Evolutionary conservation across 2,329 filamentous ascomycete species (phyloP).

Genomic region (Sarocladium strictum): DNA sequence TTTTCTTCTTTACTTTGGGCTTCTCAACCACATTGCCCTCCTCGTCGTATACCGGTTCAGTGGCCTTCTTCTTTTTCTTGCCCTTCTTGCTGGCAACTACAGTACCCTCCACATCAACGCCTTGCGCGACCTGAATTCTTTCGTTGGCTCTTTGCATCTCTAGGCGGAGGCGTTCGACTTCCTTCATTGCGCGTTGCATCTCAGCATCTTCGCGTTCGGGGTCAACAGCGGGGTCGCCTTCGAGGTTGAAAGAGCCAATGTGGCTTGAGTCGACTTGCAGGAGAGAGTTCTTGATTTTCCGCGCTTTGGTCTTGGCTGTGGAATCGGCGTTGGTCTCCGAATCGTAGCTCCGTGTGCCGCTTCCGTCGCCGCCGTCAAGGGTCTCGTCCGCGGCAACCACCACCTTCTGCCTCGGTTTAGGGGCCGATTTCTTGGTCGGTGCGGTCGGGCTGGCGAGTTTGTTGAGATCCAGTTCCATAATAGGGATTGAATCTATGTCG

Average conservation of each 20-base stretch:
- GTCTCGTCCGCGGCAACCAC: conserved; percentile 70
- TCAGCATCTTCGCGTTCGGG: conserved; percentile 76
- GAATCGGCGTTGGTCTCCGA: conserved; percentile 47
- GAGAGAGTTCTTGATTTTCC: conserved; percentile 55
- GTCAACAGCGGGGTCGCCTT: conserved; percentile 42
- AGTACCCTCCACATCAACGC: conserved; percentile 59
- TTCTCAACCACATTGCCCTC: conserved; percentile 32
- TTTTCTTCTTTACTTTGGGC: conserved; percentile 46
- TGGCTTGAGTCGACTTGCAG: conserved; percentile 84
- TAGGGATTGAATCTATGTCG: conserved; percentile 91
- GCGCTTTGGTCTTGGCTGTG: conserved; percentile 39
- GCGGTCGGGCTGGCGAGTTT: conserved; percentile 31
- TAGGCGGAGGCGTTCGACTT: conserved; percentile 78
- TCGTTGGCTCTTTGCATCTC: conserved; percentile 85
- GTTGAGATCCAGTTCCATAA: conserved; percentile 83
- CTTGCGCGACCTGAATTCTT: conserved; percentile 63
- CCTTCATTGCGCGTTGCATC: conserved; percentile 81
- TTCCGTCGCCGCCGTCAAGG: conserved; percentile 42
- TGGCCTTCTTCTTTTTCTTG: conserved; percentile 45
- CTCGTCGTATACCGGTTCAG: conserved; percentile 16
- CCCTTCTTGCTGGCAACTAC: conserved; percentile 65
- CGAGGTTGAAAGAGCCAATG: conserved; percentile 66
- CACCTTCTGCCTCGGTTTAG: conserved; percentile 52
- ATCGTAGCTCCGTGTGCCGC: conserved; percentile 40
- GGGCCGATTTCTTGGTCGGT: conserved; percentile 26